Percentiles rank a stretch among this genome's conserved stretches.
phyloP scores from a whole-genome alignment of 2,329 filamentous ascomycete genomes.

The Myotisia sp. region DNA sequence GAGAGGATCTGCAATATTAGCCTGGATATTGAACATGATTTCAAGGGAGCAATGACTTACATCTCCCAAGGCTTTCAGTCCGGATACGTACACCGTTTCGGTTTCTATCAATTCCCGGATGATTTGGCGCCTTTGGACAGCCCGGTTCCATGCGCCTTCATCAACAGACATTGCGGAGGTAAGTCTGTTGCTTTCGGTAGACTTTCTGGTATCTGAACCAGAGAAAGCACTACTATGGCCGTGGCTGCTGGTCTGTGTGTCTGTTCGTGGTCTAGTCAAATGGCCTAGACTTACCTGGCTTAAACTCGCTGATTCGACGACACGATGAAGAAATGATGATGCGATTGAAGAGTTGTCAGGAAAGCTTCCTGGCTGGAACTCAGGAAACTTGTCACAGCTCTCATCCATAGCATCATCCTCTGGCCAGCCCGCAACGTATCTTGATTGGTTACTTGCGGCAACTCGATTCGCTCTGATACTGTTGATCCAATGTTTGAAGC shows the following conservation, averaged over 20 bases:
- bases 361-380: slow-evolving; percentile 18
- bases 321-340: slow-evolving; percentile 67
- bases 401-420: slow-evolving; percentile 15
- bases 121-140: slow-evolving; percentile 61
- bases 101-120: slow-evolving; percentile 75
- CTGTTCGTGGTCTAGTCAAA: slow-evolving; percentile 44
- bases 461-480: slow-evolving; percentile 21
- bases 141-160: slow-evolving; percentile 53
- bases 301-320: slow-evolving; percentile 64
- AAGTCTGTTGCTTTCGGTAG: slow-evolving; percentile 42
- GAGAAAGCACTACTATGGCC: slow-evolving; percentile 45
- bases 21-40: slow-evolving; percentile 3
- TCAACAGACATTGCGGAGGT: slow-evolving; percentile 42
- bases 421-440: slow-evolving; percentile 26
- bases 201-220: slow-evolving; percentile 51
- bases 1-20: slow-evolving; percentile 48
- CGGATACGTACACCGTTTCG: slow-evolving; percentile 77
- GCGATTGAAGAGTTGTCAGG: slow-evolving; percentile 53
- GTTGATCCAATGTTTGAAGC: slow-evolving; percentile 28
- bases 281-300: slow-evolving; percentile 62
- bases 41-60: slow-evolving; percentile 34
- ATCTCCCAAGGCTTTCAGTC: slow-evolving; percentile 74
- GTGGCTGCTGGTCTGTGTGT: slow-evolving; percentile 46
- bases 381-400: slow-evolving; percentile 13
- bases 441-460: slow-evolving; percentile 8